phyloP scores from a whole-genome alignment of 345 rosid genomes.

The Cochlearia excelsa region DNA sequence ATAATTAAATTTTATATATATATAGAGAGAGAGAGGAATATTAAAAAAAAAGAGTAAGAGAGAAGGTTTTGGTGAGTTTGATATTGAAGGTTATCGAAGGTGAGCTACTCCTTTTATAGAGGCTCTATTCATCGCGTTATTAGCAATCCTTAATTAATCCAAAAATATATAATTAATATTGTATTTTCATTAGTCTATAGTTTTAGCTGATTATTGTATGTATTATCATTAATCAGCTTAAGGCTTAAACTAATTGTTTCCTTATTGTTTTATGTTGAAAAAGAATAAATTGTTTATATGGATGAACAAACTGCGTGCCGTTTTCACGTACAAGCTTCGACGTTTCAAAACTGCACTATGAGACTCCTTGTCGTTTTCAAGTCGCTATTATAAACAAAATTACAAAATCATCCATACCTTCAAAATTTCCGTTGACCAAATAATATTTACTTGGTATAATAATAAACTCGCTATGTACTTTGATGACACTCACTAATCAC shows the following conservation, averaged over 20 bases:
- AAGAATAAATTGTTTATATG: no score
- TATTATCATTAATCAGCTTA: no score
- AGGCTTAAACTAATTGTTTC: no score
- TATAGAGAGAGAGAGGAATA: constrained; percentile 18
- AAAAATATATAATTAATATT: constrained; percentile 19
- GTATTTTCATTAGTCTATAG: neutral
- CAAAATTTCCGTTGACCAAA: neutral
- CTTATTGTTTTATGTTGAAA: no score
- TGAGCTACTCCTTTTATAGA: constrained; percentile 41
- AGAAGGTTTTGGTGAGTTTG: constrained; percentile 30
- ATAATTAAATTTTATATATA: neutral
- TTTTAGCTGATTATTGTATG: no score
- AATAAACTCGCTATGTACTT: constrained; percentile 17
- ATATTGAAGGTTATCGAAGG: constrained; percentile 36
- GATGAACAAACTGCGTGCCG: no score
- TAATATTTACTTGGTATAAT: neutral
- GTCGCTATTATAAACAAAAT: neutral
- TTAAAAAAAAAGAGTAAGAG: constrained; percentile 15
- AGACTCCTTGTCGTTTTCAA: no score
- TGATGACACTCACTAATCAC: neutral
- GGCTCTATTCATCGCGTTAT: constrained; percentile 31
- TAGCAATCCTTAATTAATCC: constrained; percentile 25
- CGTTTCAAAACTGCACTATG: no score
- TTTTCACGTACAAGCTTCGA: no score
- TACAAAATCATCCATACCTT: neutral